Percentiles rank a stretch among this genome's conserved stretches.
Conservation (phyloP, 768 basidiomycete genomes). For the Myochromella boudieri region DNA sequence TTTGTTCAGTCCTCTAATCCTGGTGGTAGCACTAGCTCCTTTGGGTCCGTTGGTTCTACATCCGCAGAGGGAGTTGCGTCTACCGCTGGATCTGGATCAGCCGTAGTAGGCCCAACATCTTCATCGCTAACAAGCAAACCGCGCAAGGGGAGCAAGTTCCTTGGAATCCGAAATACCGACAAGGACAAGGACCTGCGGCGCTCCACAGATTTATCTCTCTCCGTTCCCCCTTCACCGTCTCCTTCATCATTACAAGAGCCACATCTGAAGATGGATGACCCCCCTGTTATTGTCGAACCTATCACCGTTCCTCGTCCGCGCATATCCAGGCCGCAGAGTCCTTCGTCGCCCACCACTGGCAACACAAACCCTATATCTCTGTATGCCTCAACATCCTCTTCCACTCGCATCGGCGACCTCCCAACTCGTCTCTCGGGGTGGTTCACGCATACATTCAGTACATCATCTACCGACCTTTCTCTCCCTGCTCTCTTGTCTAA, state of each 20-base stretch:
- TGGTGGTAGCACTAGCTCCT: neutral
- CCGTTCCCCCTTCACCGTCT: neutral
- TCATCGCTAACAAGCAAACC: neutral
- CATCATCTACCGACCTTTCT: conserved; percentile 71
- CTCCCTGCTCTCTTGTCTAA: conserved; percentile 56
- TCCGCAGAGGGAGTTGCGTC: too few species aligned
- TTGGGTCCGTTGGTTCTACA: too few species aligned
- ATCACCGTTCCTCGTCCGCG: conserved; percentile 51
- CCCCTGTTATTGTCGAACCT: conserved; percentile 72
- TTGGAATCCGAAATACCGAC: neutral
- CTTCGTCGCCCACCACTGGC: too few species aligned
- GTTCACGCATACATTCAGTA: conserved; percentile 76
- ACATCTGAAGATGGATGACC: conserved; percentile 36
- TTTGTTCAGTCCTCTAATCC: neutral
- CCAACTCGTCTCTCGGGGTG: conserved; percentile 78
- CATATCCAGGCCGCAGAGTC: conserved; percentile 53
- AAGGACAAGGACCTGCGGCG: neutral
- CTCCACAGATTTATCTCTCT: neutral
- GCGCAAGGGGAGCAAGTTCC: conserved; percentile 1
- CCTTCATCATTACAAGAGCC: neutral
- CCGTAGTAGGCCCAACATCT: too few species aligned
- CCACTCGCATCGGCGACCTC: conserved; percentile 61
- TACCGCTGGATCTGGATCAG: too few species aligned
- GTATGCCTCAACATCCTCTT: conserved; percentile 49
- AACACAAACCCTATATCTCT: conserved; percentile 30